A percentile compares a stretch with the other conserved stretches of the same genome.
Conservation (phyloP, 2,329 filamentous ascomycete genomes). For the Fusarium sp. region DNA sequence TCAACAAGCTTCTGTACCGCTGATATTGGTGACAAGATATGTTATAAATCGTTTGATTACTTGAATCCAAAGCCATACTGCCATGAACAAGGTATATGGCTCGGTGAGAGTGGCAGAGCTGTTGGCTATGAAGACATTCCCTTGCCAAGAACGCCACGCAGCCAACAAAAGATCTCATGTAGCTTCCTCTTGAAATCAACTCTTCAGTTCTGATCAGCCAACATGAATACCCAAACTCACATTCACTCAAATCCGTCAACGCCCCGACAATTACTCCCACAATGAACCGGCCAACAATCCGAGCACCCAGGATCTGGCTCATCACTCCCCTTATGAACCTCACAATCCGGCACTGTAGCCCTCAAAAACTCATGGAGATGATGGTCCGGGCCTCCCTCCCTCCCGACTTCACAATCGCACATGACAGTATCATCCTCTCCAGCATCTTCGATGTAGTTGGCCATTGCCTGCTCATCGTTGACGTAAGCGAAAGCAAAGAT, state of each 20-base stretch:
- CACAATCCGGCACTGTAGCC: background rate
- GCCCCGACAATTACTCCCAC: background rate
- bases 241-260: background rate
- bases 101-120: fast-evolving
- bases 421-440: too few species aligned
- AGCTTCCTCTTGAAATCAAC: fast-evolving
- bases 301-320: background rate
- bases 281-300: background rate
- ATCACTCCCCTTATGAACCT: background rate
- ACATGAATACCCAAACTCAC: too few species aligned
- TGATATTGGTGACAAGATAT: fast-evolving
- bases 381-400: background rate
- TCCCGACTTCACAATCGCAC: background rate
- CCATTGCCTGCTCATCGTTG: background rate
- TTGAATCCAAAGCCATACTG: background rate
- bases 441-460: background rate
- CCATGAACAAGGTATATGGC: background rate
- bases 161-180: background rate
- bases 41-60: too few species aligned
- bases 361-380: background rate
- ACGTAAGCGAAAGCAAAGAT: background rate
- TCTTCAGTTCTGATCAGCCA: fast-evolving
- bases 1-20: fast-evolving
- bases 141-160: background rate
- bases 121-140: fast-evolving